These are phyloP conservation scores for Rutstroemia sp. DNA, from an alignment of 2,329 filamentous ascomycete genomes.

Conservation along the genomic window DNA sequence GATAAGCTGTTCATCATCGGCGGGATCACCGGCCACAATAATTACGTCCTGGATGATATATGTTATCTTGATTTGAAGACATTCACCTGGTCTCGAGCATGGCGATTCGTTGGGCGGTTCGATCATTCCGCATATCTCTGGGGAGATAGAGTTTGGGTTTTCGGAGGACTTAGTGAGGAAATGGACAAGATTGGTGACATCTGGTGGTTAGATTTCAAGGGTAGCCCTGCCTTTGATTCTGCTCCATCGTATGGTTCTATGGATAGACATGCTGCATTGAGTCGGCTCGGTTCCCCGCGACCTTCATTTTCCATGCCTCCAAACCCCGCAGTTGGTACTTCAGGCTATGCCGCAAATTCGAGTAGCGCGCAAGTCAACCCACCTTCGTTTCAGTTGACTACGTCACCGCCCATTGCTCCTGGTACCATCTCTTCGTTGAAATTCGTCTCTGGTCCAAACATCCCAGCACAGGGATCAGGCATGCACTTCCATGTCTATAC, in stretches of 20 bases:
- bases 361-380: conserved; percentile 60
- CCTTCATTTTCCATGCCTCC: conserved; percentile 44
- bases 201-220: conserved; percentile 95
- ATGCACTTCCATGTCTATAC: conserved; percentile 95
- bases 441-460: conserved; percentile 78
- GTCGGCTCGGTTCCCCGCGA: conserved; percentile 41
- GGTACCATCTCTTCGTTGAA: conserved; percentile 85
- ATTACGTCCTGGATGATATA: conserved; percentile 88
- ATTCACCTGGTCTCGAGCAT: conserved; percentile 93
- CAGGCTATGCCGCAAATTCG: conserved; percentile 62
- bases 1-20: conserved; percentile 95
- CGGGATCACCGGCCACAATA: conserved; percentile 90
- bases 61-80: conserved; percentile 96
- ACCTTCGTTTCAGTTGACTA: conserved; percentile 57
- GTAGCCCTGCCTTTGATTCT: conserved; percentile 75
- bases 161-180: conserved; percentile 87
- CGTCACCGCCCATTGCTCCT: conserved; percentile 77
- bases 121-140: conserved; percentile 95
- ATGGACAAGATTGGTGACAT: conserved; percentile 96
- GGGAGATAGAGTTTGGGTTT: conserved; percentile 89
- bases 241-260: conserved; percentile 51
- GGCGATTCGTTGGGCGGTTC: conserved; percentile 91
- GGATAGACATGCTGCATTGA: conserved; percentile 32
- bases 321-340: conserved; percentile 46
- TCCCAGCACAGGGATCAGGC: conserved; percentile 82